Conservation (phyloP, 2,329 filamentous ascomycete genomes). For the Talaromyces albobiverticillius region DNA sequence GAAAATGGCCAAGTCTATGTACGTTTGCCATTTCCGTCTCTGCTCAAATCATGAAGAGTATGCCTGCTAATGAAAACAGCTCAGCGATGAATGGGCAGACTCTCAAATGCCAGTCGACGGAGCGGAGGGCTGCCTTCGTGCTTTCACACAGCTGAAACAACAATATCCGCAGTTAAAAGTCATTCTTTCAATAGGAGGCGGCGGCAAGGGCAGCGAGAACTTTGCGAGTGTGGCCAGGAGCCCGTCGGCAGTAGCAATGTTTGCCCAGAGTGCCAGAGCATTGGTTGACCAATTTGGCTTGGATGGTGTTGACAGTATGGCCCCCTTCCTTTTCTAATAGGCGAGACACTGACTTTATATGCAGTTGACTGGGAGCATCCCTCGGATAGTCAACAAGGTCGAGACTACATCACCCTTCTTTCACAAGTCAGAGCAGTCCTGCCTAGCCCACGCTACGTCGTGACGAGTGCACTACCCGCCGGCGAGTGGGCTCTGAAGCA, state of each 20-base stretch:
- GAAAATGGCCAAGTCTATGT: constrained; percentile 73
- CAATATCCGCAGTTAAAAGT: constrained; percentile 69
- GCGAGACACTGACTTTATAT: not conserved
- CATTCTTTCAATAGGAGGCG: constrained; percentile 74
- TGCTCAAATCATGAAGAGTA: too few relatives aligned
- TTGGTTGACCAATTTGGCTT: constrained; percentile 69
- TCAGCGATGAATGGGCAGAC: constrained; percentile 78
- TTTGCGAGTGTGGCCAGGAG: constrained; percentile 67
- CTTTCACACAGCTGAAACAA: constrained; percentile 69
- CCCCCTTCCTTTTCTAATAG: not conserved
- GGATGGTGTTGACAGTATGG: constrained; percentile 73
- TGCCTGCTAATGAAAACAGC: constrained; percentile 48
- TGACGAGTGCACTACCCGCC: constrained; percentile 71
- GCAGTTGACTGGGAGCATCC: constrained; percentile 81
- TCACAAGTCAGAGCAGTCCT: constrained; percentile 64
- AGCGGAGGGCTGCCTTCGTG: constrained; percentile 66
- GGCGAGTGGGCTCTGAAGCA: constrained; percentile 63
- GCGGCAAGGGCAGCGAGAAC: constrained; percentile 58
- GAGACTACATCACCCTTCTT: constrained; percentile 68
- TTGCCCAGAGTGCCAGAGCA: constrained; percentile 64
- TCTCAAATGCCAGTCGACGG: constrained; percentile 69
- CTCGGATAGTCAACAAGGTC: constrained; percentile 61
- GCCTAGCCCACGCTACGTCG: constrained; percentile 64
- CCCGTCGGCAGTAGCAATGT: constrained; percentile 61
- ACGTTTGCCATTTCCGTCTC: constrained; percentile 35